Base-by-base conservation (phyloP, 805 yeast species). In the Maudiozyma saulgeensis region DNA sequence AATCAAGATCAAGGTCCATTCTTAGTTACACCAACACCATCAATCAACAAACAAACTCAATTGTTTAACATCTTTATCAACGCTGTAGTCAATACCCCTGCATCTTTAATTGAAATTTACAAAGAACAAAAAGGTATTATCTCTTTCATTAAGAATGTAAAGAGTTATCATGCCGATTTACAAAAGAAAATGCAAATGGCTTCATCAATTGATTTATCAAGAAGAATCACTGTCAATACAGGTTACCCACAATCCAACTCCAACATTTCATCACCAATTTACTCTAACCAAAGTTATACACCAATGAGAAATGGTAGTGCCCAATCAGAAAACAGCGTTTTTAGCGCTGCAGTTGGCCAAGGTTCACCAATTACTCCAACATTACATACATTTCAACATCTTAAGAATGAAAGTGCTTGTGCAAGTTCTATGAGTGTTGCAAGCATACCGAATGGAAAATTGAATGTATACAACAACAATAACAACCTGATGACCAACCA, bases 341-440 rank as follows among this genome's bases (percentile, higher is more conserved):
- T 64, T 49, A 63, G 67, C 49, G 50, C 55, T 7, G 48, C 45
- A 2, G 50, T 50, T 43, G 53, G 56, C 3, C 62, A 58, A 37
- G 58, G 63, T 25, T 64, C 68, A 4, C 68, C 68, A 16, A 58
- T 64, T 12, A 63, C 68, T 2, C 68, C 68, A 28, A 60, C 61
- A 18, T 56, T 63, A 58, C 62, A 61, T 50, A 56, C 62, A 28
- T 63, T 63, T 43, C 56, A 59, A 19, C 63, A 61, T 37, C 49
- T 54, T 40, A 58, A 55, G 28, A 58, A 60, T 34, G 58, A 56
- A 21, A 60, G 63, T 39, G 58, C 61, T 34, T 57, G 64, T 50
- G 59, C 58, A 13, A 59, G 64, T 49, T 50, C 62, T 16, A 31
- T 61, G 21, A 63, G 67, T 51, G 60, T 62, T 28, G 56, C 61